Percentiles rank a stretch among this genome's conserved stretches.
Evolutionary conservation across 768 basidiomycete species (phyloP).

Genomic region (Coprinellus aureogranulatus): DNA sequence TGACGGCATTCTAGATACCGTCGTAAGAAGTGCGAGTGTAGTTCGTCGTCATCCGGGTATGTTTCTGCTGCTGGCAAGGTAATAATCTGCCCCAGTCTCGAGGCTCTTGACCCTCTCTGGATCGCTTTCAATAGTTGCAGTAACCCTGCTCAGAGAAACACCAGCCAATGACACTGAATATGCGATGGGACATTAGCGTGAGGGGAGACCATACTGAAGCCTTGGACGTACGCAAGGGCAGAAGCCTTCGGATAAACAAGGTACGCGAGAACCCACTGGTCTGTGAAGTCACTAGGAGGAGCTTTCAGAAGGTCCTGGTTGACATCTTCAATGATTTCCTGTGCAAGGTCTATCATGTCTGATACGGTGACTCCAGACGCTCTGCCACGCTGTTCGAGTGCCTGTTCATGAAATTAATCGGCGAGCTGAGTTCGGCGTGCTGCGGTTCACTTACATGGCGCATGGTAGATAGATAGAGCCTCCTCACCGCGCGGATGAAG

Average conservation of each 20-base stretch:
- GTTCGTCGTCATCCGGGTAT: slow-evolving; percentile 6
- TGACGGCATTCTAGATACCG: background rate
- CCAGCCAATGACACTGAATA: background rate
- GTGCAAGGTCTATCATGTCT: background rate
- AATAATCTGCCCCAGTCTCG: background rate
- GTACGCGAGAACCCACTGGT: too few relatives aligned
- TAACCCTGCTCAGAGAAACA: background rate
- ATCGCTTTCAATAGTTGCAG: background rate
- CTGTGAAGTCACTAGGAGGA: too few relatives aligned
- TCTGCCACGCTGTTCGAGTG: background rate
- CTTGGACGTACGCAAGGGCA: background rate
- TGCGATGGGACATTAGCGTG: background rate
- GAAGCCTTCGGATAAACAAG: too few relatives aligned
- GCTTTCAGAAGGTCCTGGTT: too few relatives aligned
- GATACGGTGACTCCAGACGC: background rate
- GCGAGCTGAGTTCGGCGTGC: too few relatives aligned
- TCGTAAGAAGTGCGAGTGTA: background rate
- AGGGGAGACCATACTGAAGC: background rate
- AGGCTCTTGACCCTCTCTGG: background rate
- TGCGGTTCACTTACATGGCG: background rate
- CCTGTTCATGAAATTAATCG: too few relatives aligned
- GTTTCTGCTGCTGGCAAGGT: background rate
- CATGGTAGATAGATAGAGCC: background rate
- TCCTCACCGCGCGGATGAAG: background rate
- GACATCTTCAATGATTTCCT: background rate